Conservation (phyloP, 805 yeast genomes). For the Lipomyces japonicus region DNA sequence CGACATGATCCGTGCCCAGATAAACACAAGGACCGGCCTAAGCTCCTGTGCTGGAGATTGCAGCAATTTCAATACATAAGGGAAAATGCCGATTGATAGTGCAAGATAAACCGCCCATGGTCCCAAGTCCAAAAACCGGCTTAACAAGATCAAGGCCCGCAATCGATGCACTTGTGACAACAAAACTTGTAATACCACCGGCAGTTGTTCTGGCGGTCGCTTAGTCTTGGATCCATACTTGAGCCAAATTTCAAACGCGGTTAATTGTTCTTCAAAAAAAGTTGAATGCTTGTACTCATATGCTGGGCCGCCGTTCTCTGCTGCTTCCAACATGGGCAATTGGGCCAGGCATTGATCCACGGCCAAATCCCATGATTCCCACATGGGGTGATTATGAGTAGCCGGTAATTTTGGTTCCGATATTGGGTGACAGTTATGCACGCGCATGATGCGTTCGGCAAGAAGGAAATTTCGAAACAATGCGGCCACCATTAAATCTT, state of each 20-base stretch:
- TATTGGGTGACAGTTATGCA: conserved; percentile 87
- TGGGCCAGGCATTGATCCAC: conserved; percentile 83
- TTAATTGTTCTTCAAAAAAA: conserved; percentile 91
- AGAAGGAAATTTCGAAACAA: conserved; percentile 85
- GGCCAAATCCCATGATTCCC: conserved; percentile 98
- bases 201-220: conserved; percentile 90
- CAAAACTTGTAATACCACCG: conserved; percentile 87
- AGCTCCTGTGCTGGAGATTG: conserved; percentile 95
- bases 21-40: conserved; percentile 88
- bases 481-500: conserved; percentile 95
- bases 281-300: conserved; percentile 80
- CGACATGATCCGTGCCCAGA: conserved; percentile 97
- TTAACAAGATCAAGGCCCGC: conserved; percentile 76
- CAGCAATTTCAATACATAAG: conserved; percentile 81
- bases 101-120: conserved; percentile 97
- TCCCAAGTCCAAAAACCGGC: conserved; percentile 86
- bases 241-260: conserved; percentile 95
- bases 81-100: conserved; percentile 90
- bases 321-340: conserved; percentile 37
- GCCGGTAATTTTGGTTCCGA: conserved; percentile 93
- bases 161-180: conserved; percentile 91
- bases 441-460: conserved; percentile 92
- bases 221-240: conserved; percentile 81
- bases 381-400: conserved; percentile 77
- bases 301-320: conserved; percentile 37